A percentile compares a stretch with the other conserved stretches of the same genome.
phyloP scores from a whole-genome alignment of 768 basidiomycete genomes.

The Leccinum sublutescens region DNA sequence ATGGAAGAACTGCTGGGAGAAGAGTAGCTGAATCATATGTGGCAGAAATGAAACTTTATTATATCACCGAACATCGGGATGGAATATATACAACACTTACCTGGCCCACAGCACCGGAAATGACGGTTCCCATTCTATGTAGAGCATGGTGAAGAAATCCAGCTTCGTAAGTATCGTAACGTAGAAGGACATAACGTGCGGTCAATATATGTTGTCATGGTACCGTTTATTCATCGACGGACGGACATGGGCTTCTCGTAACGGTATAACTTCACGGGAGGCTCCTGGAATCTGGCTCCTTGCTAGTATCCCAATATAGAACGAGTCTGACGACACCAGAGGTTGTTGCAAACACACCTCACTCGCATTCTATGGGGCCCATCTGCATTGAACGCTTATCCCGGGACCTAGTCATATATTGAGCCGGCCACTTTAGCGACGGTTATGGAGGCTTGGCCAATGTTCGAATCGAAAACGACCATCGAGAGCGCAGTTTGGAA shows the following conservation, averaged over 20 bases:
- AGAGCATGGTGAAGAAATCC: neutral
- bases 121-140: neutral
- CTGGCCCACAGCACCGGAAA: neutral
- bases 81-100: neutral
- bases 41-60: neutral
- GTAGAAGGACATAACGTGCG: too few species aligned
- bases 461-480: conserved; percentile 9
- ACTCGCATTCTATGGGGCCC: too few species aligned
- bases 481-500: neutral
- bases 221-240: neutral
- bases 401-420: too few species aligned
- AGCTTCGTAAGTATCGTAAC: too few species aligned
- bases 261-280: neutral
- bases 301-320: too few species aligned
- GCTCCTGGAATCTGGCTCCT: too few species aligned
- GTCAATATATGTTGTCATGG: neutral
- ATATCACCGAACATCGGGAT: neutral
- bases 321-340: too few species aligned
- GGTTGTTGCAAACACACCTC: too few species aligned
- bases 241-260: neutral
- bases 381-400: too few species aligned
- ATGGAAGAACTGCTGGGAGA: neutral
- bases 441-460: conserved; percentile 54
- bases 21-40: neutral
- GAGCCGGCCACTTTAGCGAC: too few species aligned